Conservation (phyloP, 352 stramenopile genomes). For the Aphanomyces stellatus region DNA sequence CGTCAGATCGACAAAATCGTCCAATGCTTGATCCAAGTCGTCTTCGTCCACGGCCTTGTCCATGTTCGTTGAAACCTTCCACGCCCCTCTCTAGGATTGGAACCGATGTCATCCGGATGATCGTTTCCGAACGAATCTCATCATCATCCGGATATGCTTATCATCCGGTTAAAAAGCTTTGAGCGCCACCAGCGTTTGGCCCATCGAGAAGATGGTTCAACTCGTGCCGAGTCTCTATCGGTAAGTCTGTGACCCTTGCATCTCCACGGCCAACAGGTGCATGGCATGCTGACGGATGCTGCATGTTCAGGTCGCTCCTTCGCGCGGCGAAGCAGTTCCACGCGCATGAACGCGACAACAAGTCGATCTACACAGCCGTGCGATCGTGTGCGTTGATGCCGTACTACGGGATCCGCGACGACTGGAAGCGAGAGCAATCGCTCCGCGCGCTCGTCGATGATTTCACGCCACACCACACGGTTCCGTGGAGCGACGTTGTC, state of each 20-base stretch:
- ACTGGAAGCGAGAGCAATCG: slow-evolving; percentile 65
- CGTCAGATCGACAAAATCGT: neutral
- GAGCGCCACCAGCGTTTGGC: neutral
- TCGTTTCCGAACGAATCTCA: neutral
- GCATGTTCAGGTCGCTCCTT: neutral
- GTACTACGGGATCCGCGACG: slow-evolving; percentile 50
- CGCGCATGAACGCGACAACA: neutral
- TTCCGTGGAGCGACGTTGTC: slow-evolving; percentile 27
- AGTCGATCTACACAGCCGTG: slow-evolving; percentile 23
- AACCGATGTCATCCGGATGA: neutral
- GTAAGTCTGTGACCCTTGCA: neutral
- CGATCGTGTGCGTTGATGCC: slow-evolving; percentile 53
- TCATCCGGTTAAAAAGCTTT: neutral
- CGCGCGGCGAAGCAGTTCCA: slow-evolving; percentile 15
- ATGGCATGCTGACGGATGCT: neutral
- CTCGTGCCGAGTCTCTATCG: slow-evolving; percentile 7
- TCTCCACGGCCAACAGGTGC: no score
- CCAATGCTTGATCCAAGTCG: neutral
- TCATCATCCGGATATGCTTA: neutral
- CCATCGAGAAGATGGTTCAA: neutral
- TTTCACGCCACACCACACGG: slow-evolving; percentile 28
- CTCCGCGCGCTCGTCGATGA: slow-evolving; percentile 48
- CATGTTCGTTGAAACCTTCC: neutral
- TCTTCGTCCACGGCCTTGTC: neutral
- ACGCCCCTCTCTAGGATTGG: neutral